phyloP scores from a whole-genome alignment of 352 stramenopile species.

The Phytophthora megakarya region DNA sequence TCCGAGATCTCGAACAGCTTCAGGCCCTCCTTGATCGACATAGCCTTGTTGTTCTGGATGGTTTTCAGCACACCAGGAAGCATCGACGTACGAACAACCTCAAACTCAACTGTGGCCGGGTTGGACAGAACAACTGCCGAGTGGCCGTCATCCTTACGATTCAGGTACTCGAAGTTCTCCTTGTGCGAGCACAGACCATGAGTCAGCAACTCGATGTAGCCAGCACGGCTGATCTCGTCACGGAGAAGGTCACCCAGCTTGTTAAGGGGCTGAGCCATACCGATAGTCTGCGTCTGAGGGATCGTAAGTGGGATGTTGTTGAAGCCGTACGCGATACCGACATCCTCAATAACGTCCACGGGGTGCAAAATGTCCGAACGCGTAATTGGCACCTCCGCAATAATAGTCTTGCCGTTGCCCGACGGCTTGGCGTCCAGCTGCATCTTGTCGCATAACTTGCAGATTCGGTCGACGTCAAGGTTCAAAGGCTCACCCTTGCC shows the following conservation, averaged over 20 bases:
- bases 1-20: slow-evolving; percentile 99
- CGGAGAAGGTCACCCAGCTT: slow-evolving; percentile 97
- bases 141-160: slow-evolving; percentile 77
- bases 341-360: slow-evolving; percentile 99
- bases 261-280: slow-evolving; percentile 96
- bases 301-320: slow-evolving; percentile 98
- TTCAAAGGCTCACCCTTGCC: slow-evolving; percentile 74
- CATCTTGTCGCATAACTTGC: slow-evolving; percentile 97
- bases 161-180: slow-evolving; percentile 98
- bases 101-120: slow-evolving; percentile 99
- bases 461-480: slow-evolving; percentile 90
- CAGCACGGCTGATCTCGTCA: slow-evolving; percentile 97
- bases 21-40: slow-evolving; percentile 96
- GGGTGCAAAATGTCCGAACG: slow-evolving; percentile 98
- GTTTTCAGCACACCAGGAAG: slow-evolving; percentile 98
- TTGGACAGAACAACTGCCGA: slow-evolving; percentile 97
- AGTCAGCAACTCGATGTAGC: slow-evolving; percentile 98
- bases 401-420: slow-evolving; percentile 71
- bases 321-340: slow-evolving; percentile 99
- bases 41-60: slow-evolving; percentile 98
- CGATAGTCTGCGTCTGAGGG: slow-evolving; percentile 95
- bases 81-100: slow-evolving; percentile 98
- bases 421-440: slow-evolving; percentile 92
- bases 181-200: slow-evolving; percentile 97
- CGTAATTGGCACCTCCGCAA: slow-evolving; percentile 96